A percentile compares a stretch with the other conserved stretches of the same genome.
Conservation (phyloP, 179 eudicot species). For the Carnegiea gigantea region DNA sequence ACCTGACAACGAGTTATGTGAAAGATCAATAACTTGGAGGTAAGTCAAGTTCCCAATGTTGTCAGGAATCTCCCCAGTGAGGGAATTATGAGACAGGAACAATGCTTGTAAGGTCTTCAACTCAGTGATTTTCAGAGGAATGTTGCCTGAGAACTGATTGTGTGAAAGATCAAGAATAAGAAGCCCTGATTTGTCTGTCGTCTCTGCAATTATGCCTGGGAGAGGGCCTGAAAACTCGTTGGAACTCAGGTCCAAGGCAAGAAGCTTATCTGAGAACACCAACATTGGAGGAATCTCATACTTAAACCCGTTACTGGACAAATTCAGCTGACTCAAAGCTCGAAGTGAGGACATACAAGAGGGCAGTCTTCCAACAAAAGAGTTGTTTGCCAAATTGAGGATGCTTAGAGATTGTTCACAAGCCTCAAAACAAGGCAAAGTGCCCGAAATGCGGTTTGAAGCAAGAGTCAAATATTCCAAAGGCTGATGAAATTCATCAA, state of each 20-base stretch:
- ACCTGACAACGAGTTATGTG: slow-evolving; percentile 72
- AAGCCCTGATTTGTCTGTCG: slow-evolving; percentile 68
- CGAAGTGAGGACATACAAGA: slow-evolving; percentile 67
- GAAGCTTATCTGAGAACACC: slow-evolving; percentile 65
- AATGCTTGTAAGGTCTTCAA: slow-evolving; percentile 75
- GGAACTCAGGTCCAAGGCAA: slow-evolving; percentile 76
- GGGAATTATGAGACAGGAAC: slow-evolving; percentile 72
- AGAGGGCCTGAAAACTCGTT: slow-evolving; percentile 66
- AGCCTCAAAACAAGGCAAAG: slow-evolving; percentile 70
- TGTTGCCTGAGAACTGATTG: slow-evolving; percentile 74
- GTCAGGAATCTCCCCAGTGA: slow-evolving; percentile 67
- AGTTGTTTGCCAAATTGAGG: slow-evolving; percentile 72
- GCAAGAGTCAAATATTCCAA: slow-evolving; percentile 64
- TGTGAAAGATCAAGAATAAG: slow-evolving; percentile 80
- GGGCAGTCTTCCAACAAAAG: slow-evolving; percentile 75
- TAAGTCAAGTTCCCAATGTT: slow-evolving; percentile 87
- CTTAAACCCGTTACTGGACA: slow-evolving; percentile 59
- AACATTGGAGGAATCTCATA: slow-evolving; percentile 77
- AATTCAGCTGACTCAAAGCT: slow-evolving; percentile 60
- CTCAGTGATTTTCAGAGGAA: slow-evolving; percentile 61
- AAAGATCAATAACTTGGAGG: slow-evolving; percentile 90
- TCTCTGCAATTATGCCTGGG: slow-evolving; percentile 58
- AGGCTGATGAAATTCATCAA: slow-evolving; percentile 63
- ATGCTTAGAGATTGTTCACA: slow-evolving; percentile 54
- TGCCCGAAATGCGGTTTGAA: slow-evolving; percentile 61